phyloP scores from a whole-genome alignment of 106 monocot species.

The Alisma plantagoaquatica region DNA sequence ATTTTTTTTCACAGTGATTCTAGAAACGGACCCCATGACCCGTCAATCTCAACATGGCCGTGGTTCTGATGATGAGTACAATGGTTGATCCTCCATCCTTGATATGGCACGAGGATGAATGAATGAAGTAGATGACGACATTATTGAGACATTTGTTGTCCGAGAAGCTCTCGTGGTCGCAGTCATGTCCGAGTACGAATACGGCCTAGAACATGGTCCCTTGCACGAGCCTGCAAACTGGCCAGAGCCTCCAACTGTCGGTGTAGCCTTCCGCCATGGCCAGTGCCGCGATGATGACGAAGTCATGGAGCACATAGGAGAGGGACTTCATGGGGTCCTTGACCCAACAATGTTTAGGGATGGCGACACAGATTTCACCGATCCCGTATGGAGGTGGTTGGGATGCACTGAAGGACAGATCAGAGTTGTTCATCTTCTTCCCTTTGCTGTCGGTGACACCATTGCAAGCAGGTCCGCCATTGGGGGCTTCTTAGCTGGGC shows the following conservation, averaged over 20 bases:
- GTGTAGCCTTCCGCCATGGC: not conserved
- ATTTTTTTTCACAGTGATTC: constrained; percentile 25
- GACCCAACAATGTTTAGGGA: constrained; percentile 18
- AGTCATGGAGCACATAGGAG: constrained; percentile 8
- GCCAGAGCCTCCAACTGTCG: constrained; percentile 13
- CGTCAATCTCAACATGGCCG: constrained; percentile 37
- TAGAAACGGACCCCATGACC: constrained; percentile 28
- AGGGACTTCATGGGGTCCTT: constrained; percentile 10
- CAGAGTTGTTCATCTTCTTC: not conserved
- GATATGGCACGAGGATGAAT: constrained; percentile 25
- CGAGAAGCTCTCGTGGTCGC: constrained; percentile 31
- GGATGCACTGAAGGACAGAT: constrained; percentile 6
- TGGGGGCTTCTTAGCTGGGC: too few relatives aligned
- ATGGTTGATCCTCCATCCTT: constrained; percentile 43
- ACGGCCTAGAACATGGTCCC: constrained; percentile 19
- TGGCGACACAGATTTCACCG: constrained; percentile 17
- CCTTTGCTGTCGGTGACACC: not conserved
- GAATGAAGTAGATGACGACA: constrained; percentile 25
- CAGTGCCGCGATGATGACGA: not conserved
- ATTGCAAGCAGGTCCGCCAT: too few relatives aligned
- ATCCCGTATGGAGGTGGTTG: constrained; percentile 7
- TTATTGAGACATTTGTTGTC: constrained; percentile 16
- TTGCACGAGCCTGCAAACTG: constrained; percentile 15
- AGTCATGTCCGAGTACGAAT: constrained; percentile 22
- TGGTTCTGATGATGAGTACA: constrained; percentile 46